Base-by-base conservation (phyloP, 1,284 basidiomycete species). In the Ceratobasidium sp. region DNA sequence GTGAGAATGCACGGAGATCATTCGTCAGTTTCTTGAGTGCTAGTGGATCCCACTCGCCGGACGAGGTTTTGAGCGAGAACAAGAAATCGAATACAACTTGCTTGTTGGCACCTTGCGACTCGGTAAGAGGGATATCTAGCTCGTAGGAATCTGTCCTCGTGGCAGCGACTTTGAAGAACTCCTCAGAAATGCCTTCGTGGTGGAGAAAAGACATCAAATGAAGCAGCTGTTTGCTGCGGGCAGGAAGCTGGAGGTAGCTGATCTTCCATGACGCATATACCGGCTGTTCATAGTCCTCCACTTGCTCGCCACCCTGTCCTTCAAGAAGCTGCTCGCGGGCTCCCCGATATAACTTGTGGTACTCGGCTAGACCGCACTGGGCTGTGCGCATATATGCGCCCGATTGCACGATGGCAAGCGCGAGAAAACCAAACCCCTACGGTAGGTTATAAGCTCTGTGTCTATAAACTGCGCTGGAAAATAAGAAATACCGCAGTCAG, bases 321-420 rank as follows among this genome's bases (percentile, higher is more conserved):
- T 74, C 27, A 29, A 51, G 62, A 2, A 51, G 29, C 2, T 31
- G n/a, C 22, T 50, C 74, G 1, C 56, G 50, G 47, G 33, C 33
- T 14, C 2, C 29, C 19, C 24, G 33, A 45, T 53, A 50, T 19
- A 74, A 48, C 4, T 50, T 31, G 41, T n/a, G 27, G 22, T 36
- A 59, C 17, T 41, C 11, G 17, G 29, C 33, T 9, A 59, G 14
- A 19, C 29, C 48, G 24, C 45, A 66, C 29, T 50, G 41, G 29
- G 31, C 3, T 6, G 51, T 56, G 36, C 45, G 54, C n/a, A 71
- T 60, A 53, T 59, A 75, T 57, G 64, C 48, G 22, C 44, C 74
- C 3, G 54, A 44, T 27, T 75, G 74, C 1, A 41, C 47, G 24
- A 75, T 59, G 5, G 64, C 44, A 0, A 62, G 31, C 17, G 56